These are phyloP conservation scores for Sarcocystis neurona DNA, from an alignment of 169 alveolate genomes.

Conservation along the genomic window DNA sequence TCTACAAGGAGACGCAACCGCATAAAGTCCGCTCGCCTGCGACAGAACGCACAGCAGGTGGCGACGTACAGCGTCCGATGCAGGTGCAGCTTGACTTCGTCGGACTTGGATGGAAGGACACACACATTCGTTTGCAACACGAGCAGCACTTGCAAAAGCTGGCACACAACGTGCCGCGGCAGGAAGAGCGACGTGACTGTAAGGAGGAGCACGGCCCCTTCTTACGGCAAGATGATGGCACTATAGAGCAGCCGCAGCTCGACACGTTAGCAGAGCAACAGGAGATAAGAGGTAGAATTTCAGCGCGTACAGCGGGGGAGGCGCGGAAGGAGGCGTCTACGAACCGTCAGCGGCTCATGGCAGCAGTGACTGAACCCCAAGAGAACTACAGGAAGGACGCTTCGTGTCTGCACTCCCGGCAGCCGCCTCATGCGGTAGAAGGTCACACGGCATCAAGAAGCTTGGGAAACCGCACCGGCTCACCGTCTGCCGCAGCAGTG, in stretches of 20 bases:
- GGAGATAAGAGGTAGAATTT: neutral
- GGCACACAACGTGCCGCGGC: neutral
- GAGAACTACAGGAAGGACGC: too few species aligned
- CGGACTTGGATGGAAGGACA: conserved; percentile 23
- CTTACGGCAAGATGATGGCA: too few species aligned
- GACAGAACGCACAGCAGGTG: too few species aligned
- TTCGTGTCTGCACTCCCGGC: too few species aligned
- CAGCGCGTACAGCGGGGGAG: neutral
- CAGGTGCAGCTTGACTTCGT: conserved; percentile 48
- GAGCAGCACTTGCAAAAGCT: neutral
- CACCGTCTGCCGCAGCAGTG: too few species aligned
- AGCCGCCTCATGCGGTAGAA: too few species aligned
- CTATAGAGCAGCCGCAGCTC: neutral
- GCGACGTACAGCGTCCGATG: too few species aligned
- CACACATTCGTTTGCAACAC: conserved; percentile 26
- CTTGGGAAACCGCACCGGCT: too few species aligned
- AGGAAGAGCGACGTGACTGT: neutral
- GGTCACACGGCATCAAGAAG: too few species aligned
- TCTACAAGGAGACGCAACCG: too few species aligned
- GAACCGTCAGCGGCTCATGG: neutral
- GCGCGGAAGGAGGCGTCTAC: neutral
- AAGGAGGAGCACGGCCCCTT: too few species aligned
- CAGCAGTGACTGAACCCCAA: neutral
- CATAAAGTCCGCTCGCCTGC: too few species aligned
- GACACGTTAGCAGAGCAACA: neutral